Conservation (phyloP, 257 asterid genomes). For the Przewalskia tangutica region DNA sequence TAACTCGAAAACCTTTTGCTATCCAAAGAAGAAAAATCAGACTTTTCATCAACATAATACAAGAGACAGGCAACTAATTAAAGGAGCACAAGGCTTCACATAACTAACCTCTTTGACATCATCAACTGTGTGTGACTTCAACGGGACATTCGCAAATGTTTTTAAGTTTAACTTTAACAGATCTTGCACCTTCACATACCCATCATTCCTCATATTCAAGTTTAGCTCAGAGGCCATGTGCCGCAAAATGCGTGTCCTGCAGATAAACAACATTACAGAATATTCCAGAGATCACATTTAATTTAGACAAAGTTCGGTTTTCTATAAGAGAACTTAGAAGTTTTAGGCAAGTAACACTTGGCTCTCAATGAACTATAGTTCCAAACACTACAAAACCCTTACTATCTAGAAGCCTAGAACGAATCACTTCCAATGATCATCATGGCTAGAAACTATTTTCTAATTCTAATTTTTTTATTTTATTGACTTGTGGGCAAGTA, state of each 20-base stretch:
- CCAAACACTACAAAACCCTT: neutral
- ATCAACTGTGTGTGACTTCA: conserved; percentile 60
- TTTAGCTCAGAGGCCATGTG: conserved; percentile 86
- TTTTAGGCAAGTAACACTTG: neutral
- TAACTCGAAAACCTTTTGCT: neutral
- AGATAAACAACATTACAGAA: neutral
- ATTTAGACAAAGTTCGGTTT: neutral
- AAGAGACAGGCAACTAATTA: neutral
- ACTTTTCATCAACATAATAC: neutral
- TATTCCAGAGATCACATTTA: neutral
- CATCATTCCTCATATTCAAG: conserved; percentile 76
- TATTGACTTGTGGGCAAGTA: neutral
- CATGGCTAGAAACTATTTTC: neutral
- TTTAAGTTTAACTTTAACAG: conserved; percentile 64
- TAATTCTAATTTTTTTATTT: neutral
- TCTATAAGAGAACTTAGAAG: neutral
- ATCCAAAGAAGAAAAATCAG: neutral
- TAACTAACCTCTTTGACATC: conserved; percentile 71
- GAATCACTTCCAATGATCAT: neutral
- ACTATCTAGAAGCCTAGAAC: neutral
- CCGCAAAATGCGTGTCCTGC: conserved; percentile 76
- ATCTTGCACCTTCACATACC: conserved; percentile 79
- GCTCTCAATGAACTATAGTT: neutral
- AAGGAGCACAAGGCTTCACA: neutral
- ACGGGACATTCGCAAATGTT: conserved; percentile 60